Evolutionary conservation across 1,139 yeast species (phyloP).

Genomic region (Taphrina communis): DNA sequence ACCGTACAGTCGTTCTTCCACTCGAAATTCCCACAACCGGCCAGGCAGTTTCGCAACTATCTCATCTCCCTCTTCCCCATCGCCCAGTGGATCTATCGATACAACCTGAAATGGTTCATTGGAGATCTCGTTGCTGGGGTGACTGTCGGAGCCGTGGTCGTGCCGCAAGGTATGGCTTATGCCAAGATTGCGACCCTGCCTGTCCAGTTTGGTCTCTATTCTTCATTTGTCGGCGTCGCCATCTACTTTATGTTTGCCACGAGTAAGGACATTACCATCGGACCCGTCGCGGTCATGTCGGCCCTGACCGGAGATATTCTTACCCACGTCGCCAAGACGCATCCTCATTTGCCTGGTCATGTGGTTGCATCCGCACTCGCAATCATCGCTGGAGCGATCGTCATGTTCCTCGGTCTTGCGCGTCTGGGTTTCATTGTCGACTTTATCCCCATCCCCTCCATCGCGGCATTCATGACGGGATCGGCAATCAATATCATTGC

Average conservation of each 20-base stretch:
- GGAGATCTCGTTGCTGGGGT: constrained; percentile 90
- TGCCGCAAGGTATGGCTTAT: constrained; percentile 95
- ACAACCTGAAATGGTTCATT: constrained; percentile 76
- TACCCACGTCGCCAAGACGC: constrained; percentile 55
- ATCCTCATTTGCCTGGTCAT: constrained; percentile 52
- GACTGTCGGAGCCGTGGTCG: constrained; percentile 89
- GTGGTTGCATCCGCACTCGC: constrained; percentile 81
- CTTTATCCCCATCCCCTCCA: constrained; percentile 88
- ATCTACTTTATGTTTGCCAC: constrained; percentile 91
- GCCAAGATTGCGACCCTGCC: constrained; percentile 83
- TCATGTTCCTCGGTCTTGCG: constrained; percentile 79
- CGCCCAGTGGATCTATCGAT: constrained; percentile 78
- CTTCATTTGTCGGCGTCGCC: constrained; percentile 90
- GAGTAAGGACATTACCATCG: constrained; percentile 92
- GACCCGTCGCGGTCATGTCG: constrained; percentile 98
- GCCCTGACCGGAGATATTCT: constrained; percentile 74
- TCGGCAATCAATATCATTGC: constrained; percentile 80
- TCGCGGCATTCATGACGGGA: constrained; percentile 93
- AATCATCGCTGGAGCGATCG: constrained; percentile 81
- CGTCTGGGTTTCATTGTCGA: constrained; percentile 88
- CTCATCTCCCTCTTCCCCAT: constrained; percentile 76
- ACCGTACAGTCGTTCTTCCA: constrained; percentile 35
- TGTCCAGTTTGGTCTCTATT: constrained; percentile 85
- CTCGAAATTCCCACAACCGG: constrained; percentile 9
- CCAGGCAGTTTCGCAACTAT: constrained; percentile 55